These are phyloP conservation scores for Nowakowskiella sp. DNA, from an alignment of 192 early-diverging fungal species.

Conservation along the genomic window DNA sequence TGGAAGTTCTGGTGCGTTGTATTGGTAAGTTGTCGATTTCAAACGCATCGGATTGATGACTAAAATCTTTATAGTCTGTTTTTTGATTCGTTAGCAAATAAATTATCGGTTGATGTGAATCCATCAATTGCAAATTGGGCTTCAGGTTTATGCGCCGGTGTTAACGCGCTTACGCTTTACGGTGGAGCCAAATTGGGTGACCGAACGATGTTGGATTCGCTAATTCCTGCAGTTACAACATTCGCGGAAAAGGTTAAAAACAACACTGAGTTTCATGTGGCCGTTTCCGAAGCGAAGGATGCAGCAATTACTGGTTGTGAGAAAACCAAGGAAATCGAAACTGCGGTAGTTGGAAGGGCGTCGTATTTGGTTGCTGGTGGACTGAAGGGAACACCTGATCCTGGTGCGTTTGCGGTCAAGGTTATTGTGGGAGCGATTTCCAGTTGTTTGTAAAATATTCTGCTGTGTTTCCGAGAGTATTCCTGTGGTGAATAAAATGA, in stretches of 20 bases:
- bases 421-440: conserved; percentile 20
- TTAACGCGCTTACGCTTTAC: background rate
- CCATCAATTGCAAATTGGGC: background rate
- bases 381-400: conserved; percentile 23
- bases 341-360: conserved; percentile 14
- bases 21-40: conserved; percentile 66
- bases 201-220: conserved; percentile 25
- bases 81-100: conserved; percentile 5
- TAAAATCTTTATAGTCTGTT: conserved; percentile 12
- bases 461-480: too few relatives aligned
- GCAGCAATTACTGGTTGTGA: conserved; percentile 14
- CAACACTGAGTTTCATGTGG: background rate
- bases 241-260: conserved; percentile 3
- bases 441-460: too few relatives aligned
- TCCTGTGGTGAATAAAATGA: too few relatives aligned
- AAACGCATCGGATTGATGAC: background rate
- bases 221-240: conserved; percentile 9
- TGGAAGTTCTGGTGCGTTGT: conserved; percentile 69
- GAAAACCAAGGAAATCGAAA: conserved; percentile 15
- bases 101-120: too few relatives aligned
- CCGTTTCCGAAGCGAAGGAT: background rate
- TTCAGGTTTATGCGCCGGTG: conserved; percentile 3
- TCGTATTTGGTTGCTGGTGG: conserved; percentile 12
- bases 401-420: conserved; percentile 22
- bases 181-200: conserved; percentile 21